Base-by-base conservation (phyloP, 2,329 filamentous ascomycete species). In the Tolypocladium inflatum region DNA sequence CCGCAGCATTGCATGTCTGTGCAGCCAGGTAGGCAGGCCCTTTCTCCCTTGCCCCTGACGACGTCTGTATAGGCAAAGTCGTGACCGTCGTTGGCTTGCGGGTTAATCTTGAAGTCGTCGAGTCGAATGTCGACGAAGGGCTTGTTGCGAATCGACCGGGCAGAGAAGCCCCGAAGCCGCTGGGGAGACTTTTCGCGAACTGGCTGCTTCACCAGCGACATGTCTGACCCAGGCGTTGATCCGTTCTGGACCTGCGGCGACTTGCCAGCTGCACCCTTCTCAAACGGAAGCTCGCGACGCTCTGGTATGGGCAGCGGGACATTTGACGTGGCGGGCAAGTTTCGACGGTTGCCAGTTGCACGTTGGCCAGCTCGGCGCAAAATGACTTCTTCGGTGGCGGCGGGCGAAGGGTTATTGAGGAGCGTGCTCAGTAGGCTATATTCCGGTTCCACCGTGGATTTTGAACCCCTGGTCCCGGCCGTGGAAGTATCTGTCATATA, bases 101-200 rank as follows among this genome's bases (percentile, higher is more conserved):
- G 86, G 62, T 96, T 96, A 64, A 94, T 78, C 68, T 87, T 93
- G 77, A 96, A 97, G 71, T 96, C 87, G 15, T 84, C 81, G 1
- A 88, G 74, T 17, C 75, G 75, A 15, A 96, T 78, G 39, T 80
- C 75, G 0, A 78, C 73, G 3, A 85, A 62, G 0, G 85, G 80
- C 55, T 80, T 83, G 11, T 77, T 70, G 54, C 90, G 83, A 19
- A 89, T 77, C 1, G 77, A 76, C 59, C 62, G 62, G 1, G 57
- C 30, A 4, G 58, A 30, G 5, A 73, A 73, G 54, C 38, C 59
- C 17, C 26, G 26, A 5, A 56, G 10, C 33, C 43, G 43, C 26
- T 50, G 59, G 48, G 45, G 57, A 57, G 56, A 55, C 21, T 59
- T 60, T 52, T 64, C 58, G 53, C 61, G 57, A 53, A 58, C 61